These are phyloP conservation scores for Fusarium anguioides DNA, from an alignment of 2,329 filamentous ascomycete species.

Conservation along the genomic window DNA sequence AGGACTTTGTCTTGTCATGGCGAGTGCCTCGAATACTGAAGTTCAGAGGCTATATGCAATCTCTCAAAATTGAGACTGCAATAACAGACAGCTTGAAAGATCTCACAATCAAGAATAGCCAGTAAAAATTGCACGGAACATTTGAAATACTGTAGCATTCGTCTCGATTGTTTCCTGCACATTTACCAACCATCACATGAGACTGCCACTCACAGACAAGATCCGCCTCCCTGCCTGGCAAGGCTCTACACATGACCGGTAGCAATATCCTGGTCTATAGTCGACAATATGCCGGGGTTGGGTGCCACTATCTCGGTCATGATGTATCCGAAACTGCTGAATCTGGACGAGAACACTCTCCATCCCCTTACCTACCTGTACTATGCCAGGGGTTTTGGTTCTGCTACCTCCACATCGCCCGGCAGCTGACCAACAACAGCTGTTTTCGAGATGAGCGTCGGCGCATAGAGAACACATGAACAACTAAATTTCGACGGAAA, in stretches of 20 bases:
- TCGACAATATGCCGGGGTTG: constrained; percentile 26
- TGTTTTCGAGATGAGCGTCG: constrained; percentile 10
- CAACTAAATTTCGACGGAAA: constrained; percentile 16
- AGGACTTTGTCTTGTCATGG: not conserved
- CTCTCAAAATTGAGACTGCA: not conserved
- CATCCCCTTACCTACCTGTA: constrained; percentile 13
- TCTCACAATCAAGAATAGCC: not conserved
- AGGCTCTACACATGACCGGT: constrained; percentile 5
- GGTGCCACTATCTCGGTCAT: constrained; percentile 14
- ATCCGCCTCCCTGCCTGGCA: constrained; percentile 9
- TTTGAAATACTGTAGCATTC: not conserved
- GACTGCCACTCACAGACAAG: constrained; percentile 20
- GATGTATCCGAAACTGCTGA: constrained; percentile 27
- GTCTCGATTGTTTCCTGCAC: not conserved
- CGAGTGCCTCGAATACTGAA: not conserved
- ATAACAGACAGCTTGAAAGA: not conserved
- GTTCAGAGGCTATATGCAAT: not conserved
- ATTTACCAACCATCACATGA: constrained; percentile 24
- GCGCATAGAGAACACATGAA: constrained; percentile 27
- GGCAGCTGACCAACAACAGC: constrained; percentile 21
- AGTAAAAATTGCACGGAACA: not conserved
- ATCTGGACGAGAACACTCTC: constrained; percentile 19
- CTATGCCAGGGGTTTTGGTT: constrained; percentile 25
- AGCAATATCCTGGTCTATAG: constrained; percentile 10
- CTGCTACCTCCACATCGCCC: constrained; percentile 16